Percentiles rank a stretch among this genome's conserved stretches.
Evolutionary conservation across 352 stramenopile species (phyloP).

Genomic region (Pythium dissotocum): DNA sequence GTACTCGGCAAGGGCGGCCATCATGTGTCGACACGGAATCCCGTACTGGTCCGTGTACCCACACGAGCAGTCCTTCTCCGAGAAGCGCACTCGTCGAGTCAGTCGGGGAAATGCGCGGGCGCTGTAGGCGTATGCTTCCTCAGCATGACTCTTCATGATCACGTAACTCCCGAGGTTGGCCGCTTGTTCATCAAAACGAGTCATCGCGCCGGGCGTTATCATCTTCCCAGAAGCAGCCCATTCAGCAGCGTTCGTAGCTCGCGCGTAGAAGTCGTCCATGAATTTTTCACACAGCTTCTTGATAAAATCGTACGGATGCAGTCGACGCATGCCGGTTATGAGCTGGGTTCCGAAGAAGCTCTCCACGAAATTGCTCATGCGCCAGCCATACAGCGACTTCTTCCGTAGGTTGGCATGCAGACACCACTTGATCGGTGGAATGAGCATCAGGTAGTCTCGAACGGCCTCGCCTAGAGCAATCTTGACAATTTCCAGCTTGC

Average conservation of each 20-base stretch:
- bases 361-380: constrained; percentile 30
- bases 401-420: constrained; percentile 14
- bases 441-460: constrained; percentile 10
- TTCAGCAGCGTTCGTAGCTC: background rate
- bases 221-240: background rate
- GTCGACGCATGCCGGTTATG: background rate
- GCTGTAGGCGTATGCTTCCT: constrained; percentile 6
- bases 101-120: background rate
- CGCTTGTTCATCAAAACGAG: background rate
- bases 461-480: constrained; percentile 7
- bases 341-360: constrained; percentile 15
- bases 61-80: constrained; percentile 2
- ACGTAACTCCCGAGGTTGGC: background rate
- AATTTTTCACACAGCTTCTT: constrained; percentile 14
- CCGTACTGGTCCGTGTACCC: constrained; percentile 3
- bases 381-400: constrained; percentile 27
- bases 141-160: constrained; percentile 4
- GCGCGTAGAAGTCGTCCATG: constrained; percentile 9
- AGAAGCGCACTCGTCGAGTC: background rate
- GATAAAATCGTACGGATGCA: constrained; percentile 8
- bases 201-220: constrained; percentile 4
- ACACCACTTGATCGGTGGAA: constrained; percentile 19
- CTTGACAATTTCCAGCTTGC: constrained; percentile 1
- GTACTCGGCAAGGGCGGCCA: background rate
- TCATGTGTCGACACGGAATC: constrained; percentile 13